A percentile compares a stretch with the other conserved stretches of the same genome.
Evolutionary conservation across 805 yeast species (phyloP).

Genomic region (Suhomyces prunicola): DNA sequence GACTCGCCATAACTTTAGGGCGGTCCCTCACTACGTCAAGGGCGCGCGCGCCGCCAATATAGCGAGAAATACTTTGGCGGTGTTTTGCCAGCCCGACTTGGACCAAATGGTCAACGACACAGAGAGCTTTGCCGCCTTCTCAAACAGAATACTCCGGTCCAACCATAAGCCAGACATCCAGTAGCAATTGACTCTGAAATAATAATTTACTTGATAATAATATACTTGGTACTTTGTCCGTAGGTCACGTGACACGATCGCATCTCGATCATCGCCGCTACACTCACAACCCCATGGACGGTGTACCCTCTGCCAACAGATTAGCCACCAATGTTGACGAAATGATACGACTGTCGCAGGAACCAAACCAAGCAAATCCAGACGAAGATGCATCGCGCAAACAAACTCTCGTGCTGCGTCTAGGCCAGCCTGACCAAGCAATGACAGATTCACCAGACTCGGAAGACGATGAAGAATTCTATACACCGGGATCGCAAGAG

Average conservation of each 20-base stretch:
- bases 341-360: neutral
- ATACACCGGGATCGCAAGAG: conserved; percentile 68
- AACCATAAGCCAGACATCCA: conserved; percentile 35
- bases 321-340: neutral
- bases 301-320: neutral
- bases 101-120: conserved; percentile 43
- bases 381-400: neutral
- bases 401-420: neutral
- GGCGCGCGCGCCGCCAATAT: conserved; percentile 36
- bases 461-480: conserved; percentile 74
- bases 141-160: conserved; percentile 37
- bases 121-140: conserved; percentile 49
- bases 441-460: conserved; percentile 9
- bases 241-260: neutral
- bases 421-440: conserved; percentile 6
- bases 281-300: neutral
- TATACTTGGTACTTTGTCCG: too few species aligned
- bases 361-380: neutral
- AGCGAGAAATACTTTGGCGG: conserved; percentile 56
- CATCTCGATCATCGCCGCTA: neutral
- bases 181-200: neutral
- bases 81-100: conserved; percentile 59
- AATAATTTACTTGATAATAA: too few species aligned
- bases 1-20: conserved; percentile 47
- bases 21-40: conserved; percentile 57